Evolutionary conservation across 1,284 basidiomycete species (phyloP).

Genomic region (Ganoderma lingzhi): DNA sequence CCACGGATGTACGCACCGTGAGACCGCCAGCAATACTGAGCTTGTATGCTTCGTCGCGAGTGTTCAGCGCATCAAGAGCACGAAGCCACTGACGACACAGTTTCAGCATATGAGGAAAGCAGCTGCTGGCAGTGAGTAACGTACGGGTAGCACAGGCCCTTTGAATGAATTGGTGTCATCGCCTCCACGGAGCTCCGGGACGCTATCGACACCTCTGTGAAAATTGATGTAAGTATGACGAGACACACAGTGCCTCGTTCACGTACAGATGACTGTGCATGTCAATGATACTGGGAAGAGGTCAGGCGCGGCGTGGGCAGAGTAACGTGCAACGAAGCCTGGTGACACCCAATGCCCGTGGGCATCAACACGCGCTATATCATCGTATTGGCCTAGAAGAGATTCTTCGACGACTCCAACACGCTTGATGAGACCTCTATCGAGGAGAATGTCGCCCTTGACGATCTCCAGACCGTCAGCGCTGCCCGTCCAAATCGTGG

Average conservation of each 20-base stretch:
- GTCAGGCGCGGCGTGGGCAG: not conserved
- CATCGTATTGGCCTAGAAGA: not conserved
- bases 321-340: conserved; percentile 16
- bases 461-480: conserved; percentile 60
- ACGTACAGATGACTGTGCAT: conserved; percentile 29
- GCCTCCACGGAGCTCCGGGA: conserved; percentile 36
- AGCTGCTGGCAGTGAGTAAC: not conserved
- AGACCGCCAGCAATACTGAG: conserved; percentile 56
- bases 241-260: fast-evolving
- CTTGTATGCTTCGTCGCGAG: conserved; percentile 47
- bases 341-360: conserved; percentile 34
- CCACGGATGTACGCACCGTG: conserved; percentile 36
- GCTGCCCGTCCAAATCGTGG: conserved; percentile 71
- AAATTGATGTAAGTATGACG: not conserved
- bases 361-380: conserved; percentile 27
- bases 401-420: conserved; percentile 50
- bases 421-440: conserved; percentile 61
- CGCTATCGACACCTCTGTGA: conserved; percentile 24
- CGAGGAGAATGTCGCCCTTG: conserved; percentile 59
- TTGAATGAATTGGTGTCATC: conserved; percentile 45
- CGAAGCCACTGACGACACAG: conserved; percentile 47
- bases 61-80: conserved; percentile 54
- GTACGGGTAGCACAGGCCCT: conserved; percentile 48
- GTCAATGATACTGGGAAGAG: conserved; percentile 27
- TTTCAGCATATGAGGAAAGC: not conserved